Evolutionary conservation across 139 green algal species (phyloP).

Genomic region (Picochlorum costavermella): DNA sequence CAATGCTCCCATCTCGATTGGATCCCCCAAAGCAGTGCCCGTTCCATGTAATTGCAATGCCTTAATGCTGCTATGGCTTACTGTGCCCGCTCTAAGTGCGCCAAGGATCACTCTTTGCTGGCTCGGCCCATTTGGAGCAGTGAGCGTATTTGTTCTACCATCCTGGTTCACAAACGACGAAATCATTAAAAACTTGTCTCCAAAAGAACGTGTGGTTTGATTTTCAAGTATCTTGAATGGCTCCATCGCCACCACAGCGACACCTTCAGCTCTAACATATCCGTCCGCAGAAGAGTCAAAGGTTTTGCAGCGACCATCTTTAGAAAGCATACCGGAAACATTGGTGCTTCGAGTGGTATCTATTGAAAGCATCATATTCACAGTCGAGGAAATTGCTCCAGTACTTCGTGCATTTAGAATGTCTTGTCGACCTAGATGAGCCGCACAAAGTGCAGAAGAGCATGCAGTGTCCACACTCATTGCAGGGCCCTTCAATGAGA

Average conservation of each 20-base stretch:
- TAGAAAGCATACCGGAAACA: slow-evolving; percentile 43
- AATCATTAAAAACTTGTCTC: background rate
- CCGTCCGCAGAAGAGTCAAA: slow-evolving; percentile 36
- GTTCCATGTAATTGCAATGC: slow-evolving; percentile 53
- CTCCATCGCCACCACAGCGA: slow-evolving; percentile 18
- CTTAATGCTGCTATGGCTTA: slow-evolving; percentile 15
- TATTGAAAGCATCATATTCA: slow-evolving; percentile 36
- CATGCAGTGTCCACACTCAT: slow-evolving; percentile 79
- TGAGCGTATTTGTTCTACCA: slow-evolving; percentile 43
- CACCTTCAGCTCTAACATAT: slow-evolving; percentile 44
- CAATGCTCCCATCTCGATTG: slow-evolving; percentile 71
- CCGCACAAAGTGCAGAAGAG: slow-evolving; percentile 54
- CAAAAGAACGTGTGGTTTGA: background rate
- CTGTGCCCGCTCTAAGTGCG: slow-evolving; percentile 7
- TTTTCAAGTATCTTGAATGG: background rate
- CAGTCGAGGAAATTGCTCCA: slow-evolving; percentile 8
- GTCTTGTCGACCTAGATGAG: slow-evolving; percentile 21
- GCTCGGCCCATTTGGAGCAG: slow-evolving; percentile 47
- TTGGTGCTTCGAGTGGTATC: slow-evolving; percentile 23
- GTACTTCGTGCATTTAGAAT: background rate
- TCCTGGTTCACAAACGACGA: slow-evolving; percentile 50
- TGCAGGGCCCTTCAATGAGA: slow-evolving; percentile 50
- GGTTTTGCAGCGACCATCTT: slow-evolving; percentile 41
- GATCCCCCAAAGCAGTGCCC: slow-evolving; percentile 68
- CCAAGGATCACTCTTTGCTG: slow-evolving; percentile 37